phyloP scores from a whole-genome alignment of 2,329 filamentous ascomycete species.

The Chaetoscypha palmicola region DNA sequence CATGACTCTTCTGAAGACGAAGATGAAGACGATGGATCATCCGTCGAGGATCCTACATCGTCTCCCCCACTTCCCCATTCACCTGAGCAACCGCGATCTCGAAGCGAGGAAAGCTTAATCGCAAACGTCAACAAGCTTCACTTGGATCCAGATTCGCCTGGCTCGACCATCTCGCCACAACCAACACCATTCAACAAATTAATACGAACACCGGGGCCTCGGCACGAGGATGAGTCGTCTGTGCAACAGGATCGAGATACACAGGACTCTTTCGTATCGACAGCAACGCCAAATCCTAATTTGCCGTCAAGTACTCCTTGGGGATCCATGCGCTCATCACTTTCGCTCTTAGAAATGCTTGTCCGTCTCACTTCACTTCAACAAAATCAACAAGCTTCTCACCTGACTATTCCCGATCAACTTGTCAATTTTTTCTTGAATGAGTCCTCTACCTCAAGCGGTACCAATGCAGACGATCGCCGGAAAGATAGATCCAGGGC shows the following conservation, averaged over 20 bases:
- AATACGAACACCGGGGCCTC: conserved; percentile 3
- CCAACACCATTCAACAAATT: conserved; percentile 1
- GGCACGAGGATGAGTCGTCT: neutral
- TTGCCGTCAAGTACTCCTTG: conserved; percentile 31
- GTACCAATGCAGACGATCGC: conserved; percentile 53
- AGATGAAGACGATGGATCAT: conserved; percentile 32
- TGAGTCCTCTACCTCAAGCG: conserved; percentile 59
- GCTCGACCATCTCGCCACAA: conserved; percentile 1
- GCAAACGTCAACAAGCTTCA: conserved; percentile 20
- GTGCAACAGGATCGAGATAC: neutral
- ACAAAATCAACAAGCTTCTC: conserved; percentile 67
- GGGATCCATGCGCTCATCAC: conserved; percentile 53
- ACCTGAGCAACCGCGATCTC: conserved; percentile 8
- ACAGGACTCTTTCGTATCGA: neutral
- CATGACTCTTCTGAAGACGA: conserved; percentile 46
- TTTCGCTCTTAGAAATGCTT: conserved; percentile 67
- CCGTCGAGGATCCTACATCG: conserved; percentile 11
- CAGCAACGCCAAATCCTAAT: neutral
- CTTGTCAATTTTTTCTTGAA: conserved; percentile 68
- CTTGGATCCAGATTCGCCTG: neutral
- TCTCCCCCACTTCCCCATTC: conserved; percentile 23
- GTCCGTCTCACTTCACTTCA: conserved; percentile 65
- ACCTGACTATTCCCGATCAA: conserved; percentile 65
- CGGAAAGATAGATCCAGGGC: conserved; percentile 54
- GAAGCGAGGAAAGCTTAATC: conserved; percentile 12